These are phyloP conservation scores for Nicotiana obtusifolia DNA, from an alignment of 257 asterid species.

Conservation along the genomic window DNA sequence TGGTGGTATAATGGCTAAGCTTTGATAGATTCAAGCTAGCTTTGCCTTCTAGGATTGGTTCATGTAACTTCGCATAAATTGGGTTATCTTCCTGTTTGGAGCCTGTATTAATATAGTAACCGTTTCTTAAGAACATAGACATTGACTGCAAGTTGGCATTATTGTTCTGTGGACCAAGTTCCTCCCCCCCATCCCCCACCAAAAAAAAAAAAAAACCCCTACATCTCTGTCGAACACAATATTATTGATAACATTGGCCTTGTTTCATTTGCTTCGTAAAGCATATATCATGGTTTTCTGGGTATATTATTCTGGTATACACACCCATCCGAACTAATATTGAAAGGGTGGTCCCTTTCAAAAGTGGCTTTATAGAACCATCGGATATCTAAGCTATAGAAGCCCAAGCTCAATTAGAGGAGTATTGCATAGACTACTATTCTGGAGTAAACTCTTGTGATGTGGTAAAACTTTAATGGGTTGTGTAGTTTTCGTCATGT, in stretches of 20 bases:
- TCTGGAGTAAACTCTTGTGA: background rate
- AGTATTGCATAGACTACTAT: background rate
- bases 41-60: background rate
- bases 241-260: background rate
- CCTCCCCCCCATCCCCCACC: background rate
- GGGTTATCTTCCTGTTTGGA: background rate
- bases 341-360: background rate
- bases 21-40: conserved; percentile 19
- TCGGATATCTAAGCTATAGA: background rate
- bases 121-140: background rate
- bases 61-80: background rate
- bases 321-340: background rate
- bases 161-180: background rate
- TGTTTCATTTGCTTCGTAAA: background rate
- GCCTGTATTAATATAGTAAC: background rate
- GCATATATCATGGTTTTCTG: background rate
- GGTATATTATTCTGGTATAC: background rate
- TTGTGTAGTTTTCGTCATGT: too few species aligned
- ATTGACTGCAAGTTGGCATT: background rate
- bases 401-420: background rate
- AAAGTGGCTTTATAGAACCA: background rate
- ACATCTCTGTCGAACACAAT: too few species aligned
- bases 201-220: too few species aligned
- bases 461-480: too few species aligned
- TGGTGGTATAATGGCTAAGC: conserved; percentile 36